Evolutionary conservation across 805 yeast species (phyloP), one percentile per base, ranked within the genome.

Genomic region (Lipomyces sp.): DNA sequence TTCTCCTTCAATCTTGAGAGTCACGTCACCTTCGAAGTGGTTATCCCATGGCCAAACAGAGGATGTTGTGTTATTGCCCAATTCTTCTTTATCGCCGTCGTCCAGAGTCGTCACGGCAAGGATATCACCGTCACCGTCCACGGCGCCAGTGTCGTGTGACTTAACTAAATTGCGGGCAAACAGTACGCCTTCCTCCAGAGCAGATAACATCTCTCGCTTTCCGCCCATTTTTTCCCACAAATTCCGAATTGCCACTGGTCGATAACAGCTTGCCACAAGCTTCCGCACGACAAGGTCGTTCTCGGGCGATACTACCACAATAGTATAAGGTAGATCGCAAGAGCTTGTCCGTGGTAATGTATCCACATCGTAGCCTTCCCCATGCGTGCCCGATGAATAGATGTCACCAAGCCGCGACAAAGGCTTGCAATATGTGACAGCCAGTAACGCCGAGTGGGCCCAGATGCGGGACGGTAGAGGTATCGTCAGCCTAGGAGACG

Each of bases 141-240:
- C 11, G 13, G 32, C 59, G 51, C 15, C 51, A 54, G 60, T 42
- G 18, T 42, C 48, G 48, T 42, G 48, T 7, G 29, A 42, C 24
- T 37, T 50, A 18, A 45, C 30, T 5, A 4, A 42, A 35, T 48
- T n/a, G 18, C 54, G 33, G 39, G 29, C 10, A 29, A 3, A 32
- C 15, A 33, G 32, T 18, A 24, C 29, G 4, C 34, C 61, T 29
- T 62, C 70, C 11, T 66, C 67, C 8, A 68, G 50, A 29, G 67
- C 71, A 18, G 64, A 64, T 15, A 68, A 65, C 71, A 66, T 65
- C 29, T 68, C 65, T 34, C 62, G 42, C 59, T 62, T 62, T 4
- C 69, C 69, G 18, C 64, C 64, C 61, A 59, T 65, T 15, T 57
- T 55, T 60, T 68, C 71, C 71, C 71, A 68, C 18, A 68, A 55